Conservation (phyloP, 2,329 filamentous ascomycete species). For the Ophiostoma sp. region DNA sequence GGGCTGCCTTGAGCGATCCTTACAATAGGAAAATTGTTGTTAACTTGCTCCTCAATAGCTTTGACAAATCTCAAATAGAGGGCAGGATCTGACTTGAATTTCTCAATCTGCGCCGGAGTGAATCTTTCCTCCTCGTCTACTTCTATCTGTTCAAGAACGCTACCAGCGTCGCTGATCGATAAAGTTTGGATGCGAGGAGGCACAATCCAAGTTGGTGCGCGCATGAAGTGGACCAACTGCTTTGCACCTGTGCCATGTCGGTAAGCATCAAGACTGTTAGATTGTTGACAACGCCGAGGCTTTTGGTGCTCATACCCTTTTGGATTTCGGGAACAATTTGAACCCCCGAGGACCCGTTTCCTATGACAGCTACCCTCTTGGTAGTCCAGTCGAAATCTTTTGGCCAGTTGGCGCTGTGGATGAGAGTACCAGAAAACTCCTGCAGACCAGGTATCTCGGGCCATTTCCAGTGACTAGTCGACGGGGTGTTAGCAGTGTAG, state of each 20-base stretch:
- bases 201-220: background rate
- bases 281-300: background rate
- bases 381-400: background rate
- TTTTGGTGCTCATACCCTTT: background rate
- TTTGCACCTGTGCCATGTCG: background rate
- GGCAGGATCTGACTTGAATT: background rate
- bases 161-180: background rate
- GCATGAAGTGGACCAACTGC: background rate
- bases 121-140: background rate
- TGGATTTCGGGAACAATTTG: background rate
- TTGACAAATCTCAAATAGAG: conserved; percentile 1
- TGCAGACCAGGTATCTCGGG: background rate
- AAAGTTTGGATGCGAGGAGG: background rate
- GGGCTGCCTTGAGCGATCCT: background rate
- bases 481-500: background rate
- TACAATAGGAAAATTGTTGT: background rate
- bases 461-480: background rate
- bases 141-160: background rate
- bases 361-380: background rate
- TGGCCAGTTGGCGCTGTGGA: background rate
- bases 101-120: background rate
- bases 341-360: background rate
- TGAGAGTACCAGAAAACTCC: background rate
- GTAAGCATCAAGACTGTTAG: background rate
- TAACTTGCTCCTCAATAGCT: background rate